Evolutionary conservation across 2,329 filamentous ascomycete species (phyloP), one percentile per base, ranked within the genome.

Genomic region (Ophiocordyceps robertsii): DNA sequence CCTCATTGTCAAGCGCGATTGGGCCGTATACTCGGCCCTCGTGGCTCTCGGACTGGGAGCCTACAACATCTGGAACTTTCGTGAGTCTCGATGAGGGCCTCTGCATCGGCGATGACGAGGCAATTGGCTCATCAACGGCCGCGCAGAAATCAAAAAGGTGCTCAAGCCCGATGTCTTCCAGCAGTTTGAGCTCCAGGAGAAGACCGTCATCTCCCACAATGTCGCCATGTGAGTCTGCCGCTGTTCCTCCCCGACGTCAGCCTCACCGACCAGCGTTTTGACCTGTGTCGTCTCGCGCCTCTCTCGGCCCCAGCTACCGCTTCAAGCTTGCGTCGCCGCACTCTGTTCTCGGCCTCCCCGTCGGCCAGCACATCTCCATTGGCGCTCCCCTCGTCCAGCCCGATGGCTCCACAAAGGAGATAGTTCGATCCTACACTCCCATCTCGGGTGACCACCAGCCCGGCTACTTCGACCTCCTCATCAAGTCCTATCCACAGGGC

Each of bases 301-400:
- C 14, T 10, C 9, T 12, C 7, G 21, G 14, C 5, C 12, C 29
- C 16, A 87, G 82, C 69, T 98, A 96, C 73, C 88, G 92, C 58
- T 95, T 96, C 70, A 74, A 75, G 50, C 84, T 98, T 35, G 89
- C 89, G 44, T 73, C 73, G 41, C 68, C 80, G 35, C 82, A 71
- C 54, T 77, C 84, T 52, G 87, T 95, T 62, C 85, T 96, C 56
- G 92, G 92, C 58, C 84, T 96, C 37, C 90, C 92, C 52, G 96
- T 96, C 69, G 92, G 92, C 59, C 92, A 98, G 70, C 92, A 98
- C 72, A 95, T 98, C 67, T 95, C 90, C 48, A 87, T 98, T 59
- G 86, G 84, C 52, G 90, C 88, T 43, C 77, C 75, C 44, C 77
- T 88, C 47, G 55, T 65, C 37, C 76, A 81, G 56, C 64, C 69